Evolutionary conservation across 345 rosid species (phyloP), one percentile per base, ranked within the genome.

Genomic region (Schrenkiella parvula): DNA sequence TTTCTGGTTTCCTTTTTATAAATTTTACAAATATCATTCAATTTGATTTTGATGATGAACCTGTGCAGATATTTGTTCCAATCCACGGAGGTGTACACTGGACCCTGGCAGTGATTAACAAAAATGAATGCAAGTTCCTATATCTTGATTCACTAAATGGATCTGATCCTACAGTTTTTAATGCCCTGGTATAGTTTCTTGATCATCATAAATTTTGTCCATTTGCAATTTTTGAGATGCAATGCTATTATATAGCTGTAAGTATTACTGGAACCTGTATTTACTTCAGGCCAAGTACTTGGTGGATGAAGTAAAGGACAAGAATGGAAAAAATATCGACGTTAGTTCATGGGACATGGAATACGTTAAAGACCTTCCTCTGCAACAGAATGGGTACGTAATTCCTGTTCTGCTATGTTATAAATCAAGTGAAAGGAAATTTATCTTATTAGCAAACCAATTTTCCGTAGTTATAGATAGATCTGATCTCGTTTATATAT

Each of bases 71-170:
- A 80, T 95, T 95, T 85, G 87, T 90, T 75, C 99, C 99, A 15
- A 84, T 95, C 82, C 95, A 95, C 78, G 52, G 64, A 59, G 82
- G 74, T 64, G 44, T 78, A 61, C 99, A 91, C 58, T 95, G 99
- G 99, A 85, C 93, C 73, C 79, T 95, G 83, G 99, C 96, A 32
- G 76, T 95, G 52, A 95, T 95, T 55, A 87, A 92, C 72, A 92
- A 22, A 53, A 88, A 72, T 78, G 96, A 92, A 68, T 75, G 75
- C 80, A 91, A 89, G 71, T 85, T 95, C 82, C 83, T 87, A 59
- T 92, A 87, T 87, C 91, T 92, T 51, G 99, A 92, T 90, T 95
- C 99, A 34, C 89, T 95, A 1, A 72, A 75, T 77, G 93, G 88
- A 70, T 78, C 2, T 71, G 88, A 86, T 83, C 1, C 13, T 17